Base-by-base conservation (phyloP, 2,329 filamentous ascomycete species). In the Hymenoscyphus fraxineus region DNA sequence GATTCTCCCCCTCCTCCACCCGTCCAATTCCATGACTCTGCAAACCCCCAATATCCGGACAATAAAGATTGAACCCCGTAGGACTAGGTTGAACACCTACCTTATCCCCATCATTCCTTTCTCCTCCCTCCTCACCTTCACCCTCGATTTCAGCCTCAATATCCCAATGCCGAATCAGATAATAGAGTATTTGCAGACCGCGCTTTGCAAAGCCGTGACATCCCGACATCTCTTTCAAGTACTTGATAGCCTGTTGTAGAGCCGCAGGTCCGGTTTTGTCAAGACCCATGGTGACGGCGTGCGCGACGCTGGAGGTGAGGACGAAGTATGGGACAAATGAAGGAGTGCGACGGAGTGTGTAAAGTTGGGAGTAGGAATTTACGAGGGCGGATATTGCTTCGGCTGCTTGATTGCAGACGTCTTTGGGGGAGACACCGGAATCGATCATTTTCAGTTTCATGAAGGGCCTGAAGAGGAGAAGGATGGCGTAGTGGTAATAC, bases 381-480 rank as follows among this genome's bases (percentile, higher is more conserved):
- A 74, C 66, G 59, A 77, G 72, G 31, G 74, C 54, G 51, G 75
- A 66, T 65, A 78, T 76, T 31, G 76, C 72, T 62, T 77, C 64
- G 38, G 73, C 71, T 63, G 76, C 68, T 72, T 78, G 74, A 19
- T 55, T 58, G 39, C 73, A 75, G 2, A 76, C 66, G 32, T 74
- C 71, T 2, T 69, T 66, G 0, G 75, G 74, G 3, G 68, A 73
- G 5, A 75, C 65, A 7, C 66, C 57, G 0, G 73, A 73, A 2
- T 67, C 69, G 4, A 67, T 58, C 6, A 75, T 67, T 13, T 68
- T 54, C 12, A 75, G 66, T 58, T 73, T 74, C 56, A 74, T 71
- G 44, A 92, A 80, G 0, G 90, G 90, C 6, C 90, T 82, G 73
- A 92, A 92, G 1, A 93, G 82, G n/a, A 91, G 82, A 0, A 90